Evolutionary conservation across 768 basidiomycete genomes (phyloP).

Genomic region (Tylopilus intermedius): DNA sequence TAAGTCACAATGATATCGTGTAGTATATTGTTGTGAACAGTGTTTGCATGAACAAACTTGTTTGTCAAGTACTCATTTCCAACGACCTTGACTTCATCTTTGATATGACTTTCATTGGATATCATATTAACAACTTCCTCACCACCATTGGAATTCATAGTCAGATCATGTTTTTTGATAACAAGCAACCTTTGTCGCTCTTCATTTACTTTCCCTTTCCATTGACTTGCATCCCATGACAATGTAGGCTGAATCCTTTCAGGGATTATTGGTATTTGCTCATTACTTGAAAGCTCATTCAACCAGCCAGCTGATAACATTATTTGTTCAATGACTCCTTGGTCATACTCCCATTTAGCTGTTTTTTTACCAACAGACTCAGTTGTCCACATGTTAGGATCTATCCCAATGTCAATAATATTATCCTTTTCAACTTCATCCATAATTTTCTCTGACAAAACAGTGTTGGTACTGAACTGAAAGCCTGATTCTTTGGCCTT

Average conservation of each 20-base stretch:
- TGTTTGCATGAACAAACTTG: neutral
- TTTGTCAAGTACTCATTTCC: neutral
- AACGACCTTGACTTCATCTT: no score
- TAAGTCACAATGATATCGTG: neutral
- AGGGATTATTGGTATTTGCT: neutral
- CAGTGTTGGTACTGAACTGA: neutral
- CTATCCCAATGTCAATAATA: neutral
- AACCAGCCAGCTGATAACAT: neutral
- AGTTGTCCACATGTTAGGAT: neutral
- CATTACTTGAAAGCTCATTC: neutral
- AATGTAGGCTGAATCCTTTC: neutral
- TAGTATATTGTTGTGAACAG: neutral
- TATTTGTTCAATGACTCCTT: neutral
- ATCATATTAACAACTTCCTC: no score
- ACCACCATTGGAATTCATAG: no score
- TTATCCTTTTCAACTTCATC: neutral
- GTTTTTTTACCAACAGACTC: neutral
- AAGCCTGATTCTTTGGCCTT: neutral
- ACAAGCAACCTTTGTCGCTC: no score
- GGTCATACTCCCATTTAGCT: neutral
- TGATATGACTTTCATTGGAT: no score
- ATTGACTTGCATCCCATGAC: neutral
- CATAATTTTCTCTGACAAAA: neutral
- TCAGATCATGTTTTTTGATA: no score
- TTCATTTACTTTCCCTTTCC: no score